Percentiles rank a stretch among this genome's conserved stretches.
These are phyloP conservation scores for Eutypella sp. DNA, from an alignment of 2,329 filamentous ascomycete genomes.

Conservation along the genomic window DNA sequence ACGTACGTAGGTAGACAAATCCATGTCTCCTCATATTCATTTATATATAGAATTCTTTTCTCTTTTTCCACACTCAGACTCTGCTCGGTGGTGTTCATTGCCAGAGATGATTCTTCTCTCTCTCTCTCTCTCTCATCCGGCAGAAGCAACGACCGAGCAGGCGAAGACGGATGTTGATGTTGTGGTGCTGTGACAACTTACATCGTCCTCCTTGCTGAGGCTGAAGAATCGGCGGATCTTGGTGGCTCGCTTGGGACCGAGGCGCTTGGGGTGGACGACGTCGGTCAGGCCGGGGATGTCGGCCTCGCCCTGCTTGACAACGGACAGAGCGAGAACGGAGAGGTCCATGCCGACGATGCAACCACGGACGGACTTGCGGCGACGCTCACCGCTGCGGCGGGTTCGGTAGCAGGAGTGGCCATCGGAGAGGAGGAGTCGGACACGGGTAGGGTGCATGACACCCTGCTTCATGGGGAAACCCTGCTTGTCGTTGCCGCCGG, in stretches of 20 bases:
- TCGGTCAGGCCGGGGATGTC: conserved; percentile 97
- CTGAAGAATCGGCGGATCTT: conserved; percentile 99
- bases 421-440: conserved; percentile 89
- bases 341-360: conserved; percentile 98
- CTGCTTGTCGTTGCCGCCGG: conserved; percentile 99
- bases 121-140: conserved; percentile 32
- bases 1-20: conserved; percentile 5
- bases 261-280: conserved; percentile 96
- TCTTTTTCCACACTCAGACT: conserved; percentile 28
- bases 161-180: conserved; percentile 63
- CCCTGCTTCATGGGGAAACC: conserved; percentile 99
- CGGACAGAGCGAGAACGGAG: conserved; percentile 85
- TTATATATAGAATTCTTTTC: too few relatives aligned
- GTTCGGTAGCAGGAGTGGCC: conserved; percentile 99
- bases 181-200: too few relatives aligned
- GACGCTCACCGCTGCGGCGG: conserved; percentile 96
- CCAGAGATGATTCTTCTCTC: conserved; percentile 38
- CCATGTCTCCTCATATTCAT: too few relatives aligned
- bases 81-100: conserved; percentile 43
- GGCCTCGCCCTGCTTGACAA: conserved; percentile 96
- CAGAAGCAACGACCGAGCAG: conserved; percentile 54
- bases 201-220: conserved; percentile 99
- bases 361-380: conserved; percentile 97
- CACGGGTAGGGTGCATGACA: conserved; percentile 98
- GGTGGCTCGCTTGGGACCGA: conserved; percentile 98